A percentile compares a stretch with the other conserved stretches of the same genome.
Evolutionary conservation across 108 stramenopile species (phyloP).

Genomic region (Cyclostephanos invisitatus): DNA sequence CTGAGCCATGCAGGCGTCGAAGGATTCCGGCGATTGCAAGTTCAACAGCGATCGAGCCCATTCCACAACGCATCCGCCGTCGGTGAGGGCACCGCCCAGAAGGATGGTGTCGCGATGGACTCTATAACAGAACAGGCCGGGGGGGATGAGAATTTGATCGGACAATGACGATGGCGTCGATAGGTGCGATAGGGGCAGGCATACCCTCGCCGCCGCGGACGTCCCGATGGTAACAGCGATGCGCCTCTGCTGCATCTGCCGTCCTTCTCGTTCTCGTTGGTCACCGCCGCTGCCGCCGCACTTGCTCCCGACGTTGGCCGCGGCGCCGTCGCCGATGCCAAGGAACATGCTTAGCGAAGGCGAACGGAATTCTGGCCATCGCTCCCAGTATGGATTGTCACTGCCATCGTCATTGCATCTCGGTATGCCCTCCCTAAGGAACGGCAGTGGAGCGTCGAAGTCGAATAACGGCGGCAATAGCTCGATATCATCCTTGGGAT

Average conservation of each 20-base stretch:
- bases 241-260: conserved; percentile 29
- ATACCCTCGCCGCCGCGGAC: conserved; percentile 76
- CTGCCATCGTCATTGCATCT: conserved; percentile 14
- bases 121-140: conserved; percentile 82
- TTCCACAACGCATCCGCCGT: conserved; percentile 84
- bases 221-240: conserved; percentile 88
- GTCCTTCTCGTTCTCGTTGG: not conserved
- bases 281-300: conserved; percentile 38
- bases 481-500: not conserved
- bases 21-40: conserved; percentile 43
- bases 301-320: conserved; percentile 85
- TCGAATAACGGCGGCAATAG: conserved; percentile 51
- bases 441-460: conserved; percentile 17
- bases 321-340: conserved; percentile 86
- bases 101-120: conserved; percentile 62
- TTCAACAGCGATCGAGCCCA: conserved; percentile 71
- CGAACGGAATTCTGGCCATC: conserved; percentile 73
- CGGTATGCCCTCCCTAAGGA: conserved; percentile 26
- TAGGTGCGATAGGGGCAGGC: conserved; percentile 51
- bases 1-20: conserved; percentile 51
- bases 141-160: conserved; percentile 32
- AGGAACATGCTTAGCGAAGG: conserved; percentile 40
- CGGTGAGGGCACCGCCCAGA: conserved; percentile 81
- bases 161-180: conserved; percentile 19
- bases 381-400: conserved; percentile 50